phyloP scores from a whole-genome alignment of 192 early-diverging fungal genomes.

The Thoreauomyces humboldtii region DNA sequence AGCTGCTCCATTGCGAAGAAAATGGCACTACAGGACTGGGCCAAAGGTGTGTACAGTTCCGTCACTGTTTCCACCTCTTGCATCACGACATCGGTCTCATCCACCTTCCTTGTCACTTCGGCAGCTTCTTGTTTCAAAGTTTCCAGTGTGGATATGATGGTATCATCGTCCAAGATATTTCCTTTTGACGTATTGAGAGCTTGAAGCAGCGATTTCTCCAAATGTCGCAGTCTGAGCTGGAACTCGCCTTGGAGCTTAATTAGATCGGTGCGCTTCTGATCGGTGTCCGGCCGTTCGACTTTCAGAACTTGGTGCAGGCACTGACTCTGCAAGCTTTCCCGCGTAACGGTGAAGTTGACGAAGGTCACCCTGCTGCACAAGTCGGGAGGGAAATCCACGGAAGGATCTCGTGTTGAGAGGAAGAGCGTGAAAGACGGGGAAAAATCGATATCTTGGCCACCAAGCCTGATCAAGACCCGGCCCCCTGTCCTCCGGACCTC shows the following conservation, averaged over 20 bases:
- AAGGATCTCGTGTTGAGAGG: conserved; percentile 91
- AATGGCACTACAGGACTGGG: conserved; percentile 84
- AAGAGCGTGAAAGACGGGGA: conserved; percentile 95
- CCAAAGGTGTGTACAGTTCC: conserved; percentile 84
- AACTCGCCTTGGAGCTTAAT: conserved; percentile 97
- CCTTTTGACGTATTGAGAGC: conserved; percentile 93
- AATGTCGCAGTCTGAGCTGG: conserved; percentile 83
- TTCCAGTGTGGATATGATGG: conserved; percentile 90
- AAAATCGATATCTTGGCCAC: conserved; percentile 97
- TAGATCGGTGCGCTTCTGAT: conserved; percentile 86
- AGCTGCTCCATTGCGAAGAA: conserved; percentile 99
- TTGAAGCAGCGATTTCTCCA: conserved; percentile 91
- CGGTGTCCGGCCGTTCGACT: conserved; percentile 93
- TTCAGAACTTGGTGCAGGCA: conserved; percentile 95
- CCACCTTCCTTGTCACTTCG: conserved; percentile 88
- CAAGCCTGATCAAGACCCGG: conserved; percentile 92
- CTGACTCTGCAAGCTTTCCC: conserved; percentile 93
- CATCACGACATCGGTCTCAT: conserved; percentile 92
- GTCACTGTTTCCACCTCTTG: conserved; percentile 94
- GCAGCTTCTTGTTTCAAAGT: conserved; percentile 94
- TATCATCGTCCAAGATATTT: conserved; percentile 97
- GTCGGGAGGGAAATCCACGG: conserved; percentile 92
- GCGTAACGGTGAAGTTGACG: conserved; percentile 99
- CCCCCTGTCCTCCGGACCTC: conserved; percentile 95
- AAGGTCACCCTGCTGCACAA: conserved; percentile 96